Conservation (phyloP, 257 asterid species). For the Solanum pimpinellifolium region DNA sequence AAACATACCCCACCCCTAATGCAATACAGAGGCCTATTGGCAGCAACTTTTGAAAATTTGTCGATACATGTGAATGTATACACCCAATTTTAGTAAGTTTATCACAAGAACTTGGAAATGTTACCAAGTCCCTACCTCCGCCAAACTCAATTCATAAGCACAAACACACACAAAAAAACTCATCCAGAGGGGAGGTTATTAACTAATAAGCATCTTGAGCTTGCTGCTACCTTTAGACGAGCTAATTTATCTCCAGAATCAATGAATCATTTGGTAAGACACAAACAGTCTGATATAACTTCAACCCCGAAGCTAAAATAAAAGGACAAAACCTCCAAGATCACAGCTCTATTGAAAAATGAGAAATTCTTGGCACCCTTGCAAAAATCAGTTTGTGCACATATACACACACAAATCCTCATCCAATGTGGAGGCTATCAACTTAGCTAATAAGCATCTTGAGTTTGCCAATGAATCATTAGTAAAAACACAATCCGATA, state of each 20-base stretch:
- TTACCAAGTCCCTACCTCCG: background rate
- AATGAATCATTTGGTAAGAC: background rate
- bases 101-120: background rate
- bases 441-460: slow-evolving; percentile 81
- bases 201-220: slow-evolving; percentile 55
- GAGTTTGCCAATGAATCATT: slow-evolving; percentile 20
- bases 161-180: too few species aligned
- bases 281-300: background rate
- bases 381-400: background rate
- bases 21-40: background rate
- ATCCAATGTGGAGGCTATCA: slow-evolving; percentile 51
- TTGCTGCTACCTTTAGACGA: slow-evolving; percentile 75
- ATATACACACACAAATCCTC: background rate
- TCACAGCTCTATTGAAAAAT: background rate
- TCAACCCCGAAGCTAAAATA: background rate
- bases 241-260: background rate
- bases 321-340: background rate
- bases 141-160: too few species aligned
- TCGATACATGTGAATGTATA: background rate
- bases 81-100: background rate
- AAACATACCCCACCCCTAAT: background rate
- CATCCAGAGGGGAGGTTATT: too few species aligned
- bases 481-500: background rate
- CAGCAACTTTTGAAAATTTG: background rate
- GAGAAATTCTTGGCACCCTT: background rate